phyloP scores from a whole-genome alignment of 371 early-diverging fungal species.

The Mucor irregularis region DNA sequence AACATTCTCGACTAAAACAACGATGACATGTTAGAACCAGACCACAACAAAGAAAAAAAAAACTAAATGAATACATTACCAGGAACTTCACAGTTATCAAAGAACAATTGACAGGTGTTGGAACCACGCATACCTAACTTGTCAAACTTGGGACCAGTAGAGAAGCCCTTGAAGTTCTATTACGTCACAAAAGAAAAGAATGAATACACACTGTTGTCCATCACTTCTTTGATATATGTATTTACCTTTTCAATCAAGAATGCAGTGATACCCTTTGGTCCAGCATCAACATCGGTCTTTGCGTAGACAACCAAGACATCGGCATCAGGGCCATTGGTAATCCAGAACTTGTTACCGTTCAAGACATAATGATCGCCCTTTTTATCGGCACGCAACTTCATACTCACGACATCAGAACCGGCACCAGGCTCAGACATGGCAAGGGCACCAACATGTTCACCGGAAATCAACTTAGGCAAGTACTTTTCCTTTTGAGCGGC shows the following conservation, averaged over 20 bases:
- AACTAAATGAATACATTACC: conserved; percentile 28
- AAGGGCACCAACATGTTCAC: conserved; percentile 92
- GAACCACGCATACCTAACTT: conserved; percentile 98
- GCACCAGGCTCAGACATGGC: conserved; percentile 95
- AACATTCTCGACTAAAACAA: conserved; percentile 69
- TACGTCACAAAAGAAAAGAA: no score
- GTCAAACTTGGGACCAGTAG: conserved; percentile 87
- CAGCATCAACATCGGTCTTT: conserved; percentile 82
- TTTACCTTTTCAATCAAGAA: conserved; percentile 88
- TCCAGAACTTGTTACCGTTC: conserved; percentile 96
- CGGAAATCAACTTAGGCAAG: conserved; percentile 88
- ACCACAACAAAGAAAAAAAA: not conserved
- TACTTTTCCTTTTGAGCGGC: conserved; percentile 90
- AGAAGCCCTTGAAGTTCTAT: conserved; percentile 85
- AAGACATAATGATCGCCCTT: conserved; percentile 81
- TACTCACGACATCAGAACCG: conserved; percentile 95
- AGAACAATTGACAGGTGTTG: conserved; percentile 94
- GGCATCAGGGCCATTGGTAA: conserved; percentile 97
- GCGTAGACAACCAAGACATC: conserved; percentile 94
- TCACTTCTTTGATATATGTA: not conserved
- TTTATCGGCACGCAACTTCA: conserved; percentile 86
- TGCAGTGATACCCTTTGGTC: conserved; percentile 91
- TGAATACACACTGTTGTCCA: not conserved
- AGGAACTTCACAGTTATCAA: conserved; percentile 94
- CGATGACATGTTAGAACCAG: not conserved